Evolutionary conservation across 2,329 filamentous ascomycete genomes (phyloP).

Genomic region (Hypomyces rosellus): DNA sequence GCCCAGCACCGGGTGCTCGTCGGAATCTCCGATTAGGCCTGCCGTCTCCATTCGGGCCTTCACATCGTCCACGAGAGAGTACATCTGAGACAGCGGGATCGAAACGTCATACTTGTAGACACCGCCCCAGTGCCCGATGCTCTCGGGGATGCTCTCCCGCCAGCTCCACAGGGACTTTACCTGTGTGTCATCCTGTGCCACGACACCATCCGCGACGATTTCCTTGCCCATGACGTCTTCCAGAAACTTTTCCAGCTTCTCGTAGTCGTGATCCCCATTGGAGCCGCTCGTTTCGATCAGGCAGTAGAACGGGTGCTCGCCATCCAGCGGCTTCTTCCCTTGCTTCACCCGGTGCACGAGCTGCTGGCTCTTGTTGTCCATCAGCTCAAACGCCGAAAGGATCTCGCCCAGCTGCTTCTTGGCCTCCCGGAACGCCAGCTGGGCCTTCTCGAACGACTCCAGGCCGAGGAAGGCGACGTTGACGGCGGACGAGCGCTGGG

Average conservation of each 20-base stretch:
- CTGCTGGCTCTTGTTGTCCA: slow-evolving; percentile 79
- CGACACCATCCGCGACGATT: slow-evolving; percentile 80
- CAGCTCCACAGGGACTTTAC: slow-evolving; percentile 79
- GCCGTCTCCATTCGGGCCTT: slow-evolving; percentile 64
- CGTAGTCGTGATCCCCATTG: slow-evolving; percentile 86
- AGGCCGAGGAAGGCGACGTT: slow-evolving; percentile 95
- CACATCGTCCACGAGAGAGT: slow-evolving; percentile 81
- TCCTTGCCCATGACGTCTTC: slow-evolving; percentile 86
- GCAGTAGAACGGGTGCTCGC: slow-evolving; percentile 88
- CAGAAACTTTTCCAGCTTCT: slow-evolving; percentile 84
- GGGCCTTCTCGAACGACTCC: slow-evolving; percentile 83
- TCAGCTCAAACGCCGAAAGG: slow-evolving; percentile 93
- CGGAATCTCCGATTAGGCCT: slow-evolving; percentile 70
- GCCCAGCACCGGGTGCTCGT: slow-evolving; percentile 71
- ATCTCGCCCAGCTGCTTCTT: slow-evolving; percentile 91
- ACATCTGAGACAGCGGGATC: slow-evolving; percentile 82
- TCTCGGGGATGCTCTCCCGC: slow-evolving; percentile 89
- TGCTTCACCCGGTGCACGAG: slow-evolving; percentile 69
- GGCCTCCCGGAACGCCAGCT: slow-evolving; percentile 78
- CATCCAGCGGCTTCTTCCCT: slow-evolving; percentile 74
- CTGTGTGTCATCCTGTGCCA: slow-evolving; percentile 92
- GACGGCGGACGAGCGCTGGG: slow-evolving; percentile 76
- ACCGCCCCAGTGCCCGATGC: slow-evolving; percentile 81
- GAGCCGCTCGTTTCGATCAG: slow-evolving; percentile 94
- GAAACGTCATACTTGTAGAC: slow-evolving; percentile 99